Evolutionary conservation across 208 protist genomes (phyloP).

Genomic region (Angomonas ambiguus): DNA sequence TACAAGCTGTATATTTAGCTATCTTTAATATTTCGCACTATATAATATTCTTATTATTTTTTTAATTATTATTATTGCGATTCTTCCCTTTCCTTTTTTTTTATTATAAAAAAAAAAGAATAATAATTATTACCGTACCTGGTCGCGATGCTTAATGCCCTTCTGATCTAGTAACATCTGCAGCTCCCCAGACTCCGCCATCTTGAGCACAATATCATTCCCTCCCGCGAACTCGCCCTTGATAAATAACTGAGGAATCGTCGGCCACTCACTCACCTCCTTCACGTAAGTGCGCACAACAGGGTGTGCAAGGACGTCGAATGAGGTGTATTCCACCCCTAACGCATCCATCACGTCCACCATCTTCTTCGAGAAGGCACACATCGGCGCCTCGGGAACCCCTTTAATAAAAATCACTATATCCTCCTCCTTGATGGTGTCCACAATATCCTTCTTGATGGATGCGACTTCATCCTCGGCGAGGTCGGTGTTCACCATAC

Average conservation of each 20-base stretch:
- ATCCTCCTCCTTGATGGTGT: constrained; percentile 86
- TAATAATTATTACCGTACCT: constrained; percentile 14
- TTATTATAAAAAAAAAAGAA: no score
- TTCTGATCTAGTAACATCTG: constrained; percentile 81
- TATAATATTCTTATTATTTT: background rate
- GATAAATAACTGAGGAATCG: constrained; percentile 95
- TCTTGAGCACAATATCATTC: constrained; percentile 91
- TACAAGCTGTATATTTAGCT: no score
- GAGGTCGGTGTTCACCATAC: constrained; percentile 56
- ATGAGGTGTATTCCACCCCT: constrained; percentile 89
- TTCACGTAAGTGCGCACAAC: constrained; percentile 93
- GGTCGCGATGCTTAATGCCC: constrained; percentile 66
- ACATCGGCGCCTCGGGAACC: constrained; percentile 92
- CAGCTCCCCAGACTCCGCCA: constrained; percentile 84
- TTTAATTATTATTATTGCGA: constrained; percentile 15
- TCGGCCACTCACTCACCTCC: constrained; percentile 94
- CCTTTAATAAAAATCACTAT: constrained; percentile 97
- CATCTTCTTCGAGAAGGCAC: constrained; percentile 93
- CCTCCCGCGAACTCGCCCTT: constrained; percentile 95
- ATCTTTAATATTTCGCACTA: no score
- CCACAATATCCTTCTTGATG: constrained; percentile 86
- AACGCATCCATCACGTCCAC: constrained; percentile 90
- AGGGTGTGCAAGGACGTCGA: constrained; percentile 92
- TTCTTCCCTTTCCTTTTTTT: background rate
- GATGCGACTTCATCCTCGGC: constrained; percentile 72